Evolutionary conservation across 2,329 filamentous ascomycete species (phyloP), one percentile per base, ranked within the genome.

Genomic region (Trichoderma arundinaceum): DNA sequence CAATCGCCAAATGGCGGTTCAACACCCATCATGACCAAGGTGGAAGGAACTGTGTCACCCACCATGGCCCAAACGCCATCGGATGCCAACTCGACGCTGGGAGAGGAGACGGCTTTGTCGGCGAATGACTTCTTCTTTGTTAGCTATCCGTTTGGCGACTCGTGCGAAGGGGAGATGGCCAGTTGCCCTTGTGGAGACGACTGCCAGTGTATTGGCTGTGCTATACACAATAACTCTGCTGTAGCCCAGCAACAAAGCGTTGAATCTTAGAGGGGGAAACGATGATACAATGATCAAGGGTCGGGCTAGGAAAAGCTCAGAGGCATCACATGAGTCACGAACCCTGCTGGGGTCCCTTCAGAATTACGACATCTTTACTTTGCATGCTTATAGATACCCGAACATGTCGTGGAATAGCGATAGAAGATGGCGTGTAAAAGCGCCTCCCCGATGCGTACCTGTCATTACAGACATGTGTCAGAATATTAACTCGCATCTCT

Each of bases 101-200:
- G 76, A 61, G 84, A 87, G 59, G 85, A 86, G 67, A 81, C 86
- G 70, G 79, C 77, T 7, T 73, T 86, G 28, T 79, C 81, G 1
- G 81, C 82, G 1, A 80, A 77, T 59, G 84, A 88, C 72, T 88
- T 84, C 75, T 82, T 88, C 72, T 88, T 88, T 70, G 85, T 88
- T 65, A 83, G 81, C 63, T 84, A 87, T 68, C 80, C 83, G 2
- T 83, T 81, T 64, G 75, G 77, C 4, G 79, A 82, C 28, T 73
- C 76, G 1, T 86, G 84, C 71, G 79, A 78, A 0, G 84, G 84
- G 2, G 81, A 82, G 65, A 77, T 78, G 65, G 76, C 79, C 12
- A 81, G 78, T 46, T 88, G 86, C 71, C 84, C 82, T 0, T 88
- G 86, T 64, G 85, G 86, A 8, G 84, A 88, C 66, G 84, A 86